Evolutionary conservation across 202 grass and related monocot genomes (phyloP), one percentile per base, ranked within the genome.

Genomic region (Setaria viridis): DNA sequence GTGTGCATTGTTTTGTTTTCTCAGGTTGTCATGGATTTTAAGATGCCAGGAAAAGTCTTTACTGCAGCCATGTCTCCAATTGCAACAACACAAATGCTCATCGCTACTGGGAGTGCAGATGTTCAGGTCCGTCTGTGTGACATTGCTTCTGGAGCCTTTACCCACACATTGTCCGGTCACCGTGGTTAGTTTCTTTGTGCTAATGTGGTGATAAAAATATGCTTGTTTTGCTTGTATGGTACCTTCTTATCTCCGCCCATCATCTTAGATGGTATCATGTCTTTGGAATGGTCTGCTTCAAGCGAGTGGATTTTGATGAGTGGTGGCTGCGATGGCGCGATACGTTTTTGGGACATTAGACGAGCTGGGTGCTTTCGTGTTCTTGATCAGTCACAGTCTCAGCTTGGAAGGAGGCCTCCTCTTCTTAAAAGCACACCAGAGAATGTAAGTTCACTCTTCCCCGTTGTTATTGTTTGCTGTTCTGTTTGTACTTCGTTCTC

Each of bases 301-400:
- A 95, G 90, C 79, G 96, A 99, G 66, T 99, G 93, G 87, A 72
- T 94, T 58, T 85, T 99, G 85, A 94, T 94, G 84, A 94, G 86
- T 20, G 96, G 93, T 63, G 96, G 93, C 35, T 90, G 79, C 1
- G 96, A 99, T 20, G 96, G 96, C 48, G 91, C 96, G 43, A 95
- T 95, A 86, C 89, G 91, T 39, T 99, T 99, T 88, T 99, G 96
- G 96, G 96, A 99, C 82, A 99, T 99, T 35, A 91, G 96, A 84
- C 81, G 91, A 76, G 88, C 96, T 71, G 96, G 96, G 74, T 94
- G 93, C 74, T 99, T 95, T 49, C 73, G 66, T 88, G 86, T 95
- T 91, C 92, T 99, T 51, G 93, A 95, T 76, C 96, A 95, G 63
- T 92, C 90, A 81, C 79, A 43, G 29, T 92, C 88, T 87, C 93